Evolutionary conservation across 108 stramenopile species (phyloP).

Genomic region (Cyclotella choctawhatcheeana): DNA sequence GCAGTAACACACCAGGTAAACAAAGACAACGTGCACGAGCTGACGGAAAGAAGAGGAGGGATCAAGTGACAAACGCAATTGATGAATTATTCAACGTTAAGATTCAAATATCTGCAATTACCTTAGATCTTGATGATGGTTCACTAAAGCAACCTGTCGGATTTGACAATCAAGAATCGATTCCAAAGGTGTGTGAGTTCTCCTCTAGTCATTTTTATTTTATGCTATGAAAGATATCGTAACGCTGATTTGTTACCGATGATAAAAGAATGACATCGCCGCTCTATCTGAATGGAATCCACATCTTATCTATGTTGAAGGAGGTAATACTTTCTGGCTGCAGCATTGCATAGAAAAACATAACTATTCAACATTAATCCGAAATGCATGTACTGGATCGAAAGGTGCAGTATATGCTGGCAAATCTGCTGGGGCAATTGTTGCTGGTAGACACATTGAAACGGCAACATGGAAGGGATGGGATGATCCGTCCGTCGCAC

Average conservation of each 20-base stretch:
- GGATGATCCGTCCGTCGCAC: conserved; percentile 86
- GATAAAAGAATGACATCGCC: conserved; percentile 45
- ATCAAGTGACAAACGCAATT: conserved; percentile 56
- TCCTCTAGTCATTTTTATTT: no score
- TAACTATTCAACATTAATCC: conserved; percentile 35
- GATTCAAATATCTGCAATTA: conserved; percentile 43
- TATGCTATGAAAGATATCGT: no score
- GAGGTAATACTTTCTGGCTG: conserved; percentile 93
- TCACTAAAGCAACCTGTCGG: conserved; percentile 72
- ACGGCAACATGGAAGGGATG: conserved; percentile 91
- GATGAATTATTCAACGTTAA: conserved; percentile 35
- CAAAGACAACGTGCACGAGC: conserved; percentile 87
- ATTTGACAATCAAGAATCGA: conserved; percentile 35
- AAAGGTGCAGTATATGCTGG: conserved; percentile 75
- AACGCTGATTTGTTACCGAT: no score
- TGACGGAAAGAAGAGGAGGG: conserved; percentile 80
- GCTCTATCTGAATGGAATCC: conserved; percentile 74
- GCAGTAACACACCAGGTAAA: conserved; percentile 78
- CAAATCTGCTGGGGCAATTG: conserved; percentile 85
- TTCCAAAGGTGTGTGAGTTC: conserved; percentile 53
- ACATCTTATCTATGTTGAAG: conserved; percentile 84
- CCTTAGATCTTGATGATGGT: conserved; percentile 81
- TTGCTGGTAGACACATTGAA: conserved; percentile 65
- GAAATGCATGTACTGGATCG: conserved; percentile 38
- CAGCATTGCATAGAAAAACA: conserved; percentile 84